Evolutionary conservation across 371 early-diverging fungal species (phyloP).

Genomic region (Fennellomyces sp.): DNA sequence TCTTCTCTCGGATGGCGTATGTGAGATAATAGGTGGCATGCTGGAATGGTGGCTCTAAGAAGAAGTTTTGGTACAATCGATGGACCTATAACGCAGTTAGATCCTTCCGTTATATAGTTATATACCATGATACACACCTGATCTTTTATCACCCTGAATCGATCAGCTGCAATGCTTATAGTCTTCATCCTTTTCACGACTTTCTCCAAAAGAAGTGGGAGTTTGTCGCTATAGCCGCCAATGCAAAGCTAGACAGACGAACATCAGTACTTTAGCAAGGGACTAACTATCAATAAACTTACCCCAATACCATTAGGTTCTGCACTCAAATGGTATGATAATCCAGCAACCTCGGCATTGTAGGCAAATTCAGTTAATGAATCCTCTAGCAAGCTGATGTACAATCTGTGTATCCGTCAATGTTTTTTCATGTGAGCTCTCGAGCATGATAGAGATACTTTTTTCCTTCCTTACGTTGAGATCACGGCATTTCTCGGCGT

Average conservation of each 20-base stretch:
- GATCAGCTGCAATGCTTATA: constrained; percentile 58
- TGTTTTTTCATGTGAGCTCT: no score
- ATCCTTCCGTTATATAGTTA: not conserved
- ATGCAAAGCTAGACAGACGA: constrained; percentile 44
- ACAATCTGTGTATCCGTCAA: no score
- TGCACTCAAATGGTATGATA: constrained; percentile 70
- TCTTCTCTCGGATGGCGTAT: constrained; percentile 67
- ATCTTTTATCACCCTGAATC: constrained; percentile 82
- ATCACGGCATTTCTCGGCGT: constrained; percentile 54
- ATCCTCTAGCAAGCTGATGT: constrained; percentile 75
- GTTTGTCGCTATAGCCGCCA: constrained; percentile 86
- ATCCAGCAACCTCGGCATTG: constrained; percentile 86
- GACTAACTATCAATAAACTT: constrained; percentile 12
- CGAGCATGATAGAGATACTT: not conserved
- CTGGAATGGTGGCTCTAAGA: constrained; percentile 71
- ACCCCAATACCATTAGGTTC: constrained; percentile 61
- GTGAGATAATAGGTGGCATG: constrained; percentile 77
- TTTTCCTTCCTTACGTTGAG: constrained; percentile 25
- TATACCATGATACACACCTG: constrained; percentile 23
- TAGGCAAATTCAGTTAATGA: constrained; percentile 81
- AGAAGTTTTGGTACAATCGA: constrained; percentile 69
- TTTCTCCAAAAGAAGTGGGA: constrained; percentile 67
- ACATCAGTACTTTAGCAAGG: not conserved
- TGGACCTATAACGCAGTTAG: constrained; percentile 31
- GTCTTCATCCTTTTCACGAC: constrained; percentile 71